A percentile compares a stretch with the other conserved stretches of the same genome.
Evolutionary conservation across 2,329 filamentous ascomycete species (phyloP).

Genomic region (Diplodia scrobiculata): DNA sequence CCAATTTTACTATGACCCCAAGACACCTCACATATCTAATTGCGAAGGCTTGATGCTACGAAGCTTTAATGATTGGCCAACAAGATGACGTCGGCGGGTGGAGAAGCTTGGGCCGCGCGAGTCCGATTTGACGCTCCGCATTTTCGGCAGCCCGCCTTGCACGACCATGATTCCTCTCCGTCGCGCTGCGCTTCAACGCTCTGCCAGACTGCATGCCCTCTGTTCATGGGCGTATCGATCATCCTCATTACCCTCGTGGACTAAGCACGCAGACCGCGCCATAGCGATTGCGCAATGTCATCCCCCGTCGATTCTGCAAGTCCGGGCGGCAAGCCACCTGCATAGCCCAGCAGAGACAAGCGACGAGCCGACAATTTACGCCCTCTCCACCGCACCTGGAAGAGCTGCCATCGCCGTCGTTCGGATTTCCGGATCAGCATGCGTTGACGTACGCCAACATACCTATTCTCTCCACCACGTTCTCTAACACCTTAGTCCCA

Average conservation of each 20-base stretch:
- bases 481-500: conserved; percentile 24
- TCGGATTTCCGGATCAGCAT: conserved; percentile 78
- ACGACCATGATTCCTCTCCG: conserved; percentile 25
- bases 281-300: conserved; percentile 10
- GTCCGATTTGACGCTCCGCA: conserved; percentile 15
- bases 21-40: too few relatives aligned
- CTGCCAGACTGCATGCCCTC: not conserved
- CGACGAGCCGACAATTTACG: conserved; percentile 72
- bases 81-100: not conserved
- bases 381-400: conserved; percentile 82
- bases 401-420: conserved; percentile 89
- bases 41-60: not conserved
- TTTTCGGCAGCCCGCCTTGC: conserved; percentile 1
- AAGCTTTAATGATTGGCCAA: not conserved
- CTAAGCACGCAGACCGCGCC: not conserved
- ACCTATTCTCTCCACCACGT: not conserved
- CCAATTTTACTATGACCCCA: too few relatives aligned
- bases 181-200: conserved; percentile 1
- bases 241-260: not conserved
- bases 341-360: not conserved
- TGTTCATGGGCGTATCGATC: not conserved
- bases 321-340: not conserved
- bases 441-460: conserved; percentile 59
- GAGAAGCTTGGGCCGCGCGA: conserved; percentile 13
- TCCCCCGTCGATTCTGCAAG: not conserved